phyloP scores from a whole-genome alignment of 2,329 filamentous ascomycete species.

The Colletotrichum liriopes region DNA sequence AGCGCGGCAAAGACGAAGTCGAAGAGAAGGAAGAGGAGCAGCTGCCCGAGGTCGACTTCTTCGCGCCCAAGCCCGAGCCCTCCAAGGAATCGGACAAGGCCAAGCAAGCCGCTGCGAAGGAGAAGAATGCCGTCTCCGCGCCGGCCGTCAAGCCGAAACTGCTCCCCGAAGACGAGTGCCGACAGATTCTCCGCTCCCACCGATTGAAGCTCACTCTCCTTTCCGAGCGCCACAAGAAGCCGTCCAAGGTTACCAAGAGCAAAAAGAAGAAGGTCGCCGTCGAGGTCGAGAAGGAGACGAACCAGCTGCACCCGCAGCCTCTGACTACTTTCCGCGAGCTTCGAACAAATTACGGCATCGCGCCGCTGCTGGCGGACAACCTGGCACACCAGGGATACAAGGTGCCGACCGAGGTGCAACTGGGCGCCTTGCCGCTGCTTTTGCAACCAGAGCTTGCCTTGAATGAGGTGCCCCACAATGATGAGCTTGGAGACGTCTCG shows the following conservation, averaged over 20 bases:
- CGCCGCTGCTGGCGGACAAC: constrained; percentile 82
- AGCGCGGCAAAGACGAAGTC: constrained; percentile 58
- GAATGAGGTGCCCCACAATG: constrained; percentile 52
- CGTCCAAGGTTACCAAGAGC: constrained; percentile 66
- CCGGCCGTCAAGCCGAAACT: constrained; percentile 52
- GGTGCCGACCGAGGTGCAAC: constrained; percentile 93
- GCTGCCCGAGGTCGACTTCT: constrained; percentile 71
- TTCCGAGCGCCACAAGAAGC: constrained; percentile 63
- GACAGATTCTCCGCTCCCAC: constrained; percentile 82
- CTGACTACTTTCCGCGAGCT: constrained; percentile 84
- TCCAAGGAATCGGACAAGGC: constrained; percentile 42
- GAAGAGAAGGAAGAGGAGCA: constrained; percentile 53
- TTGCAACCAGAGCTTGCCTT: constrained; percentile 71
- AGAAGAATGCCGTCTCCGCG: constrained; percentile 46
- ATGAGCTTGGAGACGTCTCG: constrained; percentile 50
- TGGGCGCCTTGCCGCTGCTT: constrained; percentile 86
- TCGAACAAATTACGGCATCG: constrained; percentile 79
- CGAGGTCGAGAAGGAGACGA: constrained; percentile 69
- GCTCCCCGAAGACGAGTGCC: constrained; percentile 80
- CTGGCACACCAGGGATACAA: constrained; percentile 87
- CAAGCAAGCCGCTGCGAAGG: constrained; percentile 44
- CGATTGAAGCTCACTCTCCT: constrained; percentile 88
- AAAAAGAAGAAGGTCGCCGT: constrained; percentile 63
- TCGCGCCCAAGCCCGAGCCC: constrained; percentile 63
- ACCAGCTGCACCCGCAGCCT: constrained; percentile 83